Percentiles rank a stretch among this genome's conserved stretches.
These are phyloP conservation scores for Acer negundo DNA, from an alignment of 345 rosid species.

Conservation along the genomic window DNA sequence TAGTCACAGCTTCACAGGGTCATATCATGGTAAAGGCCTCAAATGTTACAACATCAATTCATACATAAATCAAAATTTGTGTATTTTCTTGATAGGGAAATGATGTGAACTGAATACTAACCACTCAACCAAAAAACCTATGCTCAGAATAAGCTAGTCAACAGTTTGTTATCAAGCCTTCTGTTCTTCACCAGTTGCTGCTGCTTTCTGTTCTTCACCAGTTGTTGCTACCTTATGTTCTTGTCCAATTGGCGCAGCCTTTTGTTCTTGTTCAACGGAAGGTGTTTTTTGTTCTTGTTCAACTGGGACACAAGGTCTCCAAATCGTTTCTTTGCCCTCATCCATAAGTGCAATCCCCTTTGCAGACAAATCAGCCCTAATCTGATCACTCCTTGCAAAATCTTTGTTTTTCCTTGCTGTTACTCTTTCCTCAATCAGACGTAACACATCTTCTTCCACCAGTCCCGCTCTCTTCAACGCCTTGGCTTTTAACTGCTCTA, in stretches of 20 bases:
- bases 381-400: constrained; percentile 64
- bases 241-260: constrained; percentile 10
- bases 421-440: constrained; percentile 58
- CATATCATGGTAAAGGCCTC: not conserved
- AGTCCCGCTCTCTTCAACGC: constrained; percentile 69
- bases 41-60: not conserved
- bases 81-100: not conserved
- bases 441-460: constrained; percentile 51
- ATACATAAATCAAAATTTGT: not conserved
- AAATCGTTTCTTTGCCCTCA: constrained; percentile 66
- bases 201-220: constrained; percentile 16
- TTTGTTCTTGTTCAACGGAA: constrained; percentile 22
- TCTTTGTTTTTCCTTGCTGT: constrained; percentile 67
- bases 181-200: constrained; percentile 6
- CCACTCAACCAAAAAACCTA: not conserved
- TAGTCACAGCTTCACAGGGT: not conserved
- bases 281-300: constrained; percentile 24
- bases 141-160: not conserved
- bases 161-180: not conserved
- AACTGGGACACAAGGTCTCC: constrained; percentile 78
- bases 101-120: not conserved
- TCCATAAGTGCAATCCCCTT: constrained; percentile 90
- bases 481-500: constrained; percentile 62
- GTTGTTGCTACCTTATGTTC: constrained; percentile 23
- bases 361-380: constrained; percentile 59